These are phyloP conservation scores for Pyrenochaeta sp. DNA, from an alignment of 2,329 filamentous ascomycete genomes.

Conservation along the genomic window DNA sequence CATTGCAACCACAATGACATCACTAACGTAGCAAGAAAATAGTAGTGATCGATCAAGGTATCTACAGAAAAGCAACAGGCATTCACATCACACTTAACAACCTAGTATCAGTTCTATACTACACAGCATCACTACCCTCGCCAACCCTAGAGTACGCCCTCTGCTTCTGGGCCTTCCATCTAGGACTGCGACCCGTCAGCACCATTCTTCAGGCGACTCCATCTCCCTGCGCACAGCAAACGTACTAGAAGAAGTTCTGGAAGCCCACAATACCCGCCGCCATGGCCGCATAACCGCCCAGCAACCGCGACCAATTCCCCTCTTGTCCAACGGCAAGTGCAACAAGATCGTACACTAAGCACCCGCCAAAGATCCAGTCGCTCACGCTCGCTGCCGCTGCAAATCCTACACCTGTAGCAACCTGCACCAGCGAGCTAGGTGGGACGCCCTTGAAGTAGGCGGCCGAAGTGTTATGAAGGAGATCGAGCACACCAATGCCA, in stretches of 20 bases:
- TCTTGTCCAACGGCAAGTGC: conserved; percentile 63
- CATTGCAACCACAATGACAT: neutral
- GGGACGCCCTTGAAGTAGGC: conserved; percentile 62
- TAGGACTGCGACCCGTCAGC: conserved; percentile 37
- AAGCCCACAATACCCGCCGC: conserved; percentile 62
- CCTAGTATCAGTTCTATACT: neutral
- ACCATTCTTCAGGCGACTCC: conserved; percentile 1
- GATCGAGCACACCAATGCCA: conserved; percentile 67
- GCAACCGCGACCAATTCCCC: conserved; percentile 59
- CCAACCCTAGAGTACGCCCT: conserved; percentile 30
- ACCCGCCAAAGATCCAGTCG: conserved; percentile 69
- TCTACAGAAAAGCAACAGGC: too few species aligned
- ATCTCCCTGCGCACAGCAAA: neutral
- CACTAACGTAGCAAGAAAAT: neutral
- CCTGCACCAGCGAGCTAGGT: conserved; percentile 59
- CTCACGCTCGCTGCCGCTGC: conserved; percentile 58
- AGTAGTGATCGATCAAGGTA: neutral
- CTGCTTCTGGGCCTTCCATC: conserved; percentile 29
- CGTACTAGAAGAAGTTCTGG: conserved; percentile 62
- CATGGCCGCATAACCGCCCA: conserved; percentile 62
- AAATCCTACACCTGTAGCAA: conserved; percentile 64
- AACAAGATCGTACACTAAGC: conserved; percentile 66
- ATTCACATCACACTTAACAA: too few species aligned
- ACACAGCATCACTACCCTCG: conserved; percentile 11
- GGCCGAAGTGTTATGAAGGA: conserved; percentile 66